phyloP scores from a whole-genome alignment of 768 basidiomycete species.

The Mycena leptocephala region DNA sequence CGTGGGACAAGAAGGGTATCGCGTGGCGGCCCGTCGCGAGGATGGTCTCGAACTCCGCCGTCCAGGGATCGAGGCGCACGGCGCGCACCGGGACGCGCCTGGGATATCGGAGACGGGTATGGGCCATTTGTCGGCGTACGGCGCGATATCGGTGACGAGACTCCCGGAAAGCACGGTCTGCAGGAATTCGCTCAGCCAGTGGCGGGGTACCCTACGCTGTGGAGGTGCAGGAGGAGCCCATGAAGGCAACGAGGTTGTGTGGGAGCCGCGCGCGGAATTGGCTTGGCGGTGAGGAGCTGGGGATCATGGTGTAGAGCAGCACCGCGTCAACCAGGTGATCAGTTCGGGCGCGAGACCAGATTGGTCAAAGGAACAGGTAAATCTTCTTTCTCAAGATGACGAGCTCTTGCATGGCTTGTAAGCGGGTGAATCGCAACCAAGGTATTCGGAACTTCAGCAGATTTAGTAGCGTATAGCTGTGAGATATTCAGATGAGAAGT shows the following conservation, averaged over 20 bases:
- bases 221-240: constrained; percentile 18
- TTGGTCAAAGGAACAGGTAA: not conserved
- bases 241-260: constrained; percentile 25
- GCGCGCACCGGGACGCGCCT: constrained; percentile 16
- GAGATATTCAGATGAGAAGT: not conserved
- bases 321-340: constrained; percentile 22
- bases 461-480: constrained; percentile 21
- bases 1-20: constrained; percentile 5
- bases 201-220: constrained; percentile 19
- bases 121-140: constrained; percentile 19
- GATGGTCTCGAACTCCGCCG: constrained; percentile 13
- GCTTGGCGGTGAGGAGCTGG: not conserved
- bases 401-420: constrained; percentile 4
- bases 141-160: constrained; percentile 19
- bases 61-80: constrained; percentile 24
- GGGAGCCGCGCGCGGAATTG: constrained; percentile 21
- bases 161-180: constrained; percentile 3
- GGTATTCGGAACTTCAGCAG: constrained; percentile 18
- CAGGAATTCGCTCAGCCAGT: constrained; percentile 22
- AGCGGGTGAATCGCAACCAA: constrained; percentile 9
- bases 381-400: constrained; percentile 1
- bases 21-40: not conserved
- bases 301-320: constrained; percentile 16
- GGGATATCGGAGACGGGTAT: constrained; percentile 13
- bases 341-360: constrained; percentile 11